Percentiles rank a stretch among this genome's conserved stretches.
Evolutionary conservation across 2,329 filamentous ascomycete genomes (phyloP).

Genomic region (Exophiala bonariae): DNA sequence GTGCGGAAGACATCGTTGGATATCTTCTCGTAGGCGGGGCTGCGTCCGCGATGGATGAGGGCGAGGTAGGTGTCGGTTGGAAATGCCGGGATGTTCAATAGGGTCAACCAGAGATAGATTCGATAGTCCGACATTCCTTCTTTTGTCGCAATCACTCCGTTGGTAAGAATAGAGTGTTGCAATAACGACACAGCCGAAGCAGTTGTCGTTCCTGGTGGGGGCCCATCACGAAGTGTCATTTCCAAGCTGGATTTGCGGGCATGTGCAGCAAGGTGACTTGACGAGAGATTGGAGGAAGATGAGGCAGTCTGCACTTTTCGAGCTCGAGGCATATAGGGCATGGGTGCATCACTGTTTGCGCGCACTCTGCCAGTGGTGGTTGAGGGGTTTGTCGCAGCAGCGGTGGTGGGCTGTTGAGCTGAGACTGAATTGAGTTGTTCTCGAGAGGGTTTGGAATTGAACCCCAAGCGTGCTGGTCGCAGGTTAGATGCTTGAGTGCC

Average conservation of each 20-base stretch:
- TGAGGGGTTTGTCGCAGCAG: slow-evolving; percentile 25
- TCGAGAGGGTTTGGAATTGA: slow-evolving; percentile 19
- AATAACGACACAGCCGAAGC: slow-evolving; percentile 45
- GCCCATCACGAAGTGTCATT: slow-evolving; percentile 75
- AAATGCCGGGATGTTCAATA: slow-evolving; percentile 83
- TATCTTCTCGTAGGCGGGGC: slow-evolving; percentile 94
- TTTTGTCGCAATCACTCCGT: slow-evolving; percentile 50
- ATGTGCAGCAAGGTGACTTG: slow-evolving; percentile 46
- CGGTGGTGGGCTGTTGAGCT: slow-evolving; percentile 53
- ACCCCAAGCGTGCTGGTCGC: slow-evolving; percentile 10
- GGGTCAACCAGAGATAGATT: slow-evolving; percentile 94
- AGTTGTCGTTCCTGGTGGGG: slow-evolving; percentile 63
- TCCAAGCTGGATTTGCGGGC: slow-evolving; percentile 61
- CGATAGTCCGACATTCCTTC: slow-evolving; percentile 77
- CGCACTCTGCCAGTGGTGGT: slow-evolving; percentile 43
- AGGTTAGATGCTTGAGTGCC: slow-evolving; percentile 34
- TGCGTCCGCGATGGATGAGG: slow-evolving; percentile 89
- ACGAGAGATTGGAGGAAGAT: slow-evolving; percentile 34
- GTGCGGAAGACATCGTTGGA: slow-evolving; percentile 98
- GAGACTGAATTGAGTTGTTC: slow-evolving; percentile 44
- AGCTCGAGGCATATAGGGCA: slow-evolving; percentile 31
- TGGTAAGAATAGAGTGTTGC: slow-evolving; percentile 50
- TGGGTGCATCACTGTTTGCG: slow-evolving; percentile 72
- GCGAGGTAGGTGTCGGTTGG: slow-evolving; percentile 84
- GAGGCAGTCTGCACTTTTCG: slow-evolving; percentile 23